Conservation (phyloP, 2,329 filamentous ascomycete species). For the Aspergillus fischeri region DNA sequence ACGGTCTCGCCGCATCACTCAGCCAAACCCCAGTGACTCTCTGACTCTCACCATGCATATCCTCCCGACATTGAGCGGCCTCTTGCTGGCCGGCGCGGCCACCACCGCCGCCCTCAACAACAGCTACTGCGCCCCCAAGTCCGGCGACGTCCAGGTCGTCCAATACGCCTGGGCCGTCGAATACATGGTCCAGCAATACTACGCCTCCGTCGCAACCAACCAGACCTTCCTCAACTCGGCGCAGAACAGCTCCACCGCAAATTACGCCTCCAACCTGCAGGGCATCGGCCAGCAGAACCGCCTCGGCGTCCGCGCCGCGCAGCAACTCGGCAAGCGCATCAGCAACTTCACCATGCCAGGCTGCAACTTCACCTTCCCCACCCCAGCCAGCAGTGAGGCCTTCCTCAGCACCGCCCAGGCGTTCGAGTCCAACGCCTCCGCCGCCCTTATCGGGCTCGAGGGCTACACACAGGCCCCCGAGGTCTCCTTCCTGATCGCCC, state of each 20-base stretch:
- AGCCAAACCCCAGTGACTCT: not conserved
- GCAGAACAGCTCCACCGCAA: constrained; percentile 15
- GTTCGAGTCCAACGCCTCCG: constrained; percentile 18
- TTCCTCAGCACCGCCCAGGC: constrained; percentile 18
- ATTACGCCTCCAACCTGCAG: constrained; percentile 19
- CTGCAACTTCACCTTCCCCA: constrained; percentile 22
- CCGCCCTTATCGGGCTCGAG: constrained; percentile 25
- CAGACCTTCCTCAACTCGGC: constrained; percentile 18
- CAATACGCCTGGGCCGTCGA: constrained; percentile 23
- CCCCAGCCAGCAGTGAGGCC: constrained; percentile 8
- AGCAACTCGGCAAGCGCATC: constrained; percentile 13
- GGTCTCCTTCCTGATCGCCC: constrained; percentile 27
- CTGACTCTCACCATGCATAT: constrained; percentile 15
- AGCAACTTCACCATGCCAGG: constrained; percentile 15
- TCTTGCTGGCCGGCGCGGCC: constrained; percentile 16
- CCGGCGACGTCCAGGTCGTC: constrained; percentile 18
- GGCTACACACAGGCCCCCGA: constrained; percentile 27
- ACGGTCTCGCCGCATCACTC: not conserved
- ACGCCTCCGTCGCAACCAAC: constrained; percentile 19
- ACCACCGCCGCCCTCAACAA: constrained; percentile 12
- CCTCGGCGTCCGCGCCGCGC: constrained; percentile 21
- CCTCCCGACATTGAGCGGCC: constrained; percentile 12
- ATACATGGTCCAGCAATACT: constrained; percentile 21
- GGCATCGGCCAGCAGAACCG: constrained; percentile 23
- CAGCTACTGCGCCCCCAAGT: constrained; percentile 17